Conservation (phyloP, 257 asterid species). For the Ballota nigra region DNA sequence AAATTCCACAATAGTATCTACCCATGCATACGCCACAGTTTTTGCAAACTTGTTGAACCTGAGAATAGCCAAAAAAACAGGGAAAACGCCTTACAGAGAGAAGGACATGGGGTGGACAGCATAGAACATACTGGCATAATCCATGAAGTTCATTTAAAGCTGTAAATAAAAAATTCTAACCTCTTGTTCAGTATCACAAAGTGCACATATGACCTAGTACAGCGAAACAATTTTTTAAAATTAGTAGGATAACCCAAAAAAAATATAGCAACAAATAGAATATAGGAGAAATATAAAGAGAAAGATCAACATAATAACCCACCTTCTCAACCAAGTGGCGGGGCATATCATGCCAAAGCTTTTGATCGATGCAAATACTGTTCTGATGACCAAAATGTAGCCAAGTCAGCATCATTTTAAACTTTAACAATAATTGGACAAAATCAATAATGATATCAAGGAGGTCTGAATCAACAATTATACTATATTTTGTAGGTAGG, state of each 20-base stretch:
- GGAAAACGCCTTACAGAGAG: background rate
- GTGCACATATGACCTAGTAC: slow-evolving; percentile 69
- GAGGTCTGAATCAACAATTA: background rate
- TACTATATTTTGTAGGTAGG: background rate
- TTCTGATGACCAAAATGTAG: slow-evolving; percentile 44
- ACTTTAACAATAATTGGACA: background rate
- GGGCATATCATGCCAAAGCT: slow-evolving; percentile 75
- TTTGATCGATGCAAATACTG: slow-evolving; percentile 47
- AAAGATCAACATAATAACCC: slow-evolving; percentile 3
- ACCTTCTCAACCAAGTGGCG: slow-evolving; percentile 77
- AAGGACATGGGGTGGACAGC: background rate
- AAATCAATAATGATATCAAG: background rate
- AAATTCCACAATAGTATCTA: slow-evolving; percentile 64
- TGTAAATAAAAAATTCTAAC: slow-evolving; percentile 33
- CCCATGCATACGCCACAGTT: slow-evolving; percentile 90
- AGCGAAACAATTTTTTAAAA: slow-evolving; percentile 5
- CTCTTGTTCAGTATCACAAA: slow-evolving; percentile 88
- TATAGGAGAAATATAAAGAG: background rate
- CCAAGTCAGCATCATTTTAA: slow-evolving; percentile 8
- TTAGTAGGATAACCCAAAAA: background rate
- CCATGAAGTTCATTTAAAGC: background rate
- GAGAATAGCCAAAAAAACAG: slow-evolving; percentile 11
- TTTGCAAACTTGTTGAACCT: slow-evolving; percentile 74
- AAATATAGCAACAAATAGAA: background rate
- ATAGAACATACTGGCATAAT: background rate